Evolutionary conservation across 305 asterid genomes (phyloP), one percentile per base, ranked within the genome.

Genomic region (Rubia occidens): DNA sequence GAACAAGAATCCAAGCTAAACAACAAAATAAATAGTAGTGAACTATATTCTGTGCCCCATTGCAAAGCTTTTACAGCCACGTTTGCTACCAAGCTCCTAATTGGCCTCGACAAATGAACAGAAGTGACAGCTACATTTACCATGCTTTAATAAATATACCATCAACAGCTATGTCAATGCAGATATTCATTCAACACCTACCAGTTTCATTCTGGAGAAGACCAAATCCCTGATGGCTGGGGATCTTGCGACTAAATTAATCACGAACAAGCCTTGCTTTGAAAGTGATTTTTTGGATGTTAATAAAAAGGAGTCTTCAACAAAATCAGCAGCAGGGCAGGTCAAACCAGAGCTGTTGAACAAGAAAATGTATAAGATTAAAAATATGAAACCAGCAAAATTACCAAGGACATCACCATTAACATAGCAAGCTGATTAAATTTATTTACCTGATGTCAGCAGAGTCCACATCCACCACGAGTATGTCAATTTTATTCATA

Each of bases 391-490:
- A 15, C 24, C 59, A 64, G 39, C 42, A 42, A 35, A 74, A 65
- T 17, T 21, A 40, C 32, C 72, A 45, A 35, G 15, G 45, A 20
- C 42, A 39, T 2, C 24, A 20, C 56, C 18, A 37, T 59, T 45
- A 29, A 45, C 10, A 63, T 15, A 45, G 17, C 71, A 53, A 11
- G 62, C 55, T 7, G 37, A 4, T 15, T 13, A 53, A 17, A 54
- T 10, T 63, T 42, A 47, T 44, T 18, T 82, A 88, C 99, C 94
- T 91, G 7, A 87, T 76, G 76, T 95, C 96, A 63, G 96, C 78
- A 75, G 99, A 88, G 77, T 95, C 99, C 64, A 89, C 99, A 76
- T 95, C 99, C 66, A 95, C 86, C 67, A 91, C 82, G 78, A 95
- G 96, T 71, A 85, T 60, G 78, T 86, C 94, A 18, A 85, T 49